Percentiles rank a stretch among this genome's conserved stretches.
These are phyloP conservation scores for Halteria grandinella DNA, from an alignment of 73 alveolate genomes.

Conservation along the genomic window DNA sequence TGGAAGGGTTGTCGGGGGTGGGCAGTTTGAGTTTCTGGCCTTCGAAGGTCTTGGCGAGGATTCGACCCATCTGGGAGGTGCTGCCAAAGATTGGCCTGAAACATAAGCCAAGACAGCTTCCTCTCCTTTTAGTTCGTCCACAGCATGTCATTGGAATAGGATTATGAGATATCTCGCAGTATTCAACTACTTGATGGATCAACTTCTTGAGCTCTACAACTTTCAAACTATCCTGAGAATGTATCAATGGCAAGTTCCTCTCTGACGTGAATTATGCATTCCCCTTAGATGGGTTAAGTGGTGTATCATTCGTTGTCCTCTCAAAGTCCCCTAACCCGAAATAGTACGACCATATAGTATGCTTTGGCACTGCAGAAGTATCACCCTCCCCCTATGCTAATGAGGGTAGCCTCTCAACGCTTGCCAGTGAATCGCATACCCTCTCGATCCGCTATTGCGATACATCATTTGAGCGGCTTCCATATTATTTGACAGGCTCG, in stretches of 20 bases:
- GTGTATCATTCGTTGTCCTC: slow-evolving; percentile 14
- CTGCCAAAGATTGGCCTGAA: slow-evolving; percentile 29
- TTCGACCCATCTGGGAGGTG: slow-evolving; percentile 47
- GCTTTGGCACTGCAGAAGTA: slow-evolving; percentile 22
- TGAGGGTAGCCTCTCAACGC: no score
- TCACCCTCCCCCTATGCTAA: no score
- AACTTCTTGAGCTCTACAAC: not conserved
- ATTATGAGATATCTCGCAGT: not conserved
- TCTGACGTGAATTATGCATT: not conserved
- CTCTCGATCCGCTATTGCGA: no score
- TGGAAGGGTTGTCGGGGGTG: slow-evolving; percentile 5
- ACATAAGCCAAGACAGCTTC: slow-evolving; percentile 27
- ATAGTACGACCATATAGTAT: slow-evolving; percentile 31
- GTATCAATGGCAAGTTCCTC: not conserved
- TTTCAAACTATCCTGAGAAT: not conserved
- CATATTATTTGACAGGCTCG: no score
- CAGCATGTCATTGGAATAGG: slow-evolving; percentile 36
- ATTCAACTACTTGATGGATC: not conserved
- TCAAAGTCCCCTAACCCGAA: slow-evolving; percentile 36
- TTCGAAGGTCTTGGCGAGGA: slow-evolving; percentile 59
- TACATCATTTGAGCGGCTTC: no score
- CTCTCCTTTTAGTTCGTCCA: slow-evolving; percentile 6
- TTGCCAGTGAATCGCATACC: no score
- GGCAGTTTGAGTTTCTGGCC: slow-evolving; percentile 25
- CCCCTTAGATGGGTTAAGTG: not conserved